A percentile compares a stretch with the other conserved stretches of the same genome.
These are phyloP conservation scores for Xeromyces bisporus DNA, from an alignment of 495 filamentous ascomycete genomes.

Conservation along the genomic window DNA sequence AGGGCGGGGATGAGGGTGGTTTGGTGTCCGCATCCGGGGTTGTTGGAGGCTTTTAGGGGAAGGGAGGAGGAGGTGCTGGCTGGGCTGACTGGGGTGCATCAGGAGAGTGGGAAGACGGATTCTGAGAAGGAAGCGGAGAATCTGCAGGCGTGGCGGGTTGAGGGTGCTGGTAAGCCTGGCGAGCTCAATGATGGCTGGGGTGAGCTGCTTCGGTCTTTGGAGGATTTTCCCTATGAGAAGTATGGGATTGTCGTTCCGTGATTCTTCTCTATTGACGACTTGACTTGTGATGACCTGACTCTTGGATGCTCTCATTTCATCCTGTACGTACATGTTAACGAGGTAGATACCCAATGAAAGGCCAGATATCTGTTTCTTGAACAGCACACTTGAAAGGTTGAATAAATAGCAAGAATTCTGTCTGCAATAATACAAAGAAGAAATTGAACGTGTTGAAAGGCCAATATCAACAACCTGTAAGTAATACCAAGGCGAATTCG, in stretches of 20 bases:
- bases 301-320: no score
- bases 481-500: no score
- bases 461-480: no score
- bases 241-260: slow-evolving; percentile 43
- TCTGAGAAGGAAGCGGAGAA: slow-evolving; percentile 28
- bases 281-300: no score
- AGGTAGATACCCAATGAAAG: no score
- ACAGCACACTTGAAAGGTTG: no score
- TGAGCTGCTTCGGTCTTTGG: slow-evolving; percentile 41
- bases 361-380: no score
- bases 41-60: slow-evolving; percentile 58
- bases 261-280: not conserved
- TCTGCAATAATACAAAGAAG: no score
- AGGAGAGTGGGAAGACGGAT: slow-evolving; percentile 32
- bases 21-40: slow-evolving; percentile 75
- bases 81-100: slow-evolving; percentile 54
- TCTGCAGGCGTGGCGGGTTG: slow-evolving; percentile 26
- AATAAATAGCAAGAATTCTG: no score
- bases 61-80: slow-evolving; percentile 72
- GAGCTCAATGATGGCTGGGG: slow-evolving; percentile 61
- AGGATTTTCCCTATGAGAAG: slow-evolving; percentile 52
- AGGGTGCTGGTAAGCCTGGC: slow-evolving; percentile 24
- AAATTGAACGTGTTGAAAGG: no score
- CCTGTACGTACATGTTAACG: not conserved
- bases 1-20: slow-evolving; percentile 90